Conservation (phyloP, 441 rosid genomes). For the Geranium incanum region DNA sequence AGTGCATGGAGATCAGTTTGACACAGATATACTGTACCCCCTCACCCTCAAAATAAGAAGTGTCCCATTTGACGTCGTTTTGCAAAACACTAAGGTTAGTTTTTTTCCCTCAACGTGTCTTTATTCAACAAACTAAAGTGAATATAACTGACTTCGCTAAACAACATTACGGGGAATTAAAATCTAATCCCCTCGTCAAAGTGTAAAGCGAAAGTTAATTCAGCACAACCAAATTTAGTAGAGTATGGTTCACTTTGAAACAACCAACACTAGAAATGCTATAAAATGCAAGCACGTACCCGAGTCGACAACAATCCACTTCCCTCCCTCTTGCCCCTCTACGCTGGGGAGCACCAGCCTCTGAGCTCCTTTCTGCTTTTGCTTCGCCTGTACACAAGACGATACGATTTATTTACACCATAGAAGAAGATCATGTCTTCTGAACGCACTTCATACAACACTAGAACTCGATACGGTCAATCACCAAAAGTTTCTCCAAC, state of each 20-base stretch:
- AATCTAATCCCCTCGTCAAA: not conserved
- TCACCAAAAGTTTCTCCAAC: not conserved
- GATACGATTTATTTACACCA: not conserved
- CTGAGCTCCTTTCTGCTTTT: slow-evolving; percentile 65
- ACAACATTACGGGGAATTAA: not conserved
- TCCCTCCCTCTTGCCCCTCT: slow-evolving; percentile 64
- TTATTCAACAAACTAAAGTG: not conserved
- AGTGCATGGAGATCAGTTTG: not conserved
- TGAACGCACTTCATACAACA: not conserved
- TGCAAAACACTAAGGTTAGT: not conserved
- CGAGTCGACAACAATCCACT: slow-evolving; percentile 80
- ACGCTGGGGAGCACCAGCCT: slow-evolving; percentile 56
- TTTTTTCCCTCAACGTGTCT: not conserved
- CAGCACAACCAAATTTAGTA: not conserved
- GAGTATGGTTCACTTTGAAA: not conserved
- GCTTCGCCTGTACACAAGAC: slow-evolving; percentile 54
- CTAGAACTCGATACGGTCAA: not conserved
- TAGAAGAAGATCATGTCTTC: not conserved
- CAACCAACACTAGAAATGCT: not conserved
- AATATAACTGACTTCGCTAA: not conserved
- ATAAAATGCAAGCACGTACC: slow-evolving; percentile 36
- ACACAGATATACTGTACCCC: not conserved
- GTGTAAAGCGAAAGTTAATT: not conserved
- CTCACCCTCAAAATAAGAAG: not conserved
- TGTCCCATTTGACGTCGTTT: not conserved